Evolutionary conservation across 371 early-diverging fungal genomes (phyloP).

Genomic region (Circinella minor): DNA sequence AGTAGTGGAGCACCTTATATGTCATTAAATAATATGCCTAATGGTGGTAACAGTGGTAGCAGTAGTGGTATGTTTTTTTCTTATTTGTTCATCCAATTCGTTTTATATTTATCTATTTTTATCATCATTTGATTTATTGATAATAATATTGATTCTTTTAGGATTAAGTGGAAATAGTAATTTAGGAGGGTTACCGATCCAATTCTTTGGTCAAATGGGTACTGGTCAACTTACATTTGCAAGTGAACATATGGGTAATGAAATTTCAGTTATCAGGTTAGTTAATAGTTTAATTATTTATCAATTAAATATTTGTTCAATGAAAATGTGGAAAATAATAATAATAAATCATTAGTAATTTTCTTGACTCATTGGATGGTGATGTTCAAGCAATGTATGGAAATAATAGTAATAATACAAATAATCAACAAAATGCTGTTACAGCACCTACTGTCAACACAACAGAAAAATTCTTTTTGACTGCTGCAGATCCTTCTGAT

Average conservation of each 20-base stretch:
- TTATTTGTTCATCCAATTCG: too few species aligned
- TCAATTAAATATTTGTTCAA: too few species aligned
- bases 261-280: constrained; percentile 78
- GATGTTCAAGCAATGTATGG: constrained; percentile 34
- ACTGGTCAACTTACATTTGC: constrained; percentile 75
- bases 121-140: not conserved
- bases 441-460: constrained; percentile 54
- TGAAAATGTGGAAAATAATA: too few species aligned
- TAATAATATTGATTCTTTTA: constrained; percentile 6
- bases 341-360: constrained; percentile 46
- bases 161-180: constrained; percentile 35
- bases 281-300: not conserved
- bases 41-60: constrained; percentile 6
- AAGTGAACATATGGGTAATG: constrained; percentile 80
- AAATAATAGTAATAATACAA: constrained; percentile 23
- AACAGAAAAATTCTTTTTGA: constrained; percentile 86
- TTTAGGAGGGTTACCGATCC: constrained; percentile 44
- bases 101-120: too few species aligned
- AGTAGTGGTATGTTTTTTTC: too few species aligned
- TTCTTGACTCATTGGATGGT: constrained; percentile 68
- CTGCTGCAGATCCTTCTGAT: constrained; percentile 88
- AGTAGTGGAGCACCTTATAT: constrained; percentile 19
- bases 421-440: constrained; percentile 24
- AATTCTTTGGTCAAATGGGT: constrained; percentile 54
- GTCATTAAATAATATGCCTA: constrained; percentile 21